These are phyloP conservation scores for Knoxia roxburghii DNA, from an alignment of 257 asterid genomes.

Conservation along the genomic window DNA sequence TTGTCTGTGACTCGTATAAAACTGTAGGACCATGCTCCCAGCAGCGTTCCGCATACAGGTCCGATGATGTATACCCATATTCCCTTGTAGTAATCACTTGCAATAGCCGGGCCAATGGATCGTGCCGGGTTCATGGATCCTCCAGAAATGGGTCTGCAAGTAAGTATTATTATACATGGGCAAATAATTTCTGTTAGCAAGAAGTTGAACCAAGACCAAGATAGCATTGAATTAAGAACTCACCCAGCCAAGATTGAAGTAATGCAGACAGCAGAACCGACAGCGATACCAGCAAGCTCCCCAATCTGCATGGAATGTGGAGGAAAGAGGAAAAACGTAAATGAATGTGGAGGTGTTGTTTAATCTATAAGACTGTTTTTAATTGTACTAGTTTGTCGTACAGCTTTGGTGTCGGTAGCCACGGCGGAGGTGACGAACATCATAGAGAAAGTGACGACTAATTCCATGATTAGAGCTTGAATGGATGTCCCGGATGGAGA, in stretches of 20 bases:
- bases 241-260: constrained; percentile 83
- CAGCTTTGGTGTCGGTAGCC: constrained; percentile 93
- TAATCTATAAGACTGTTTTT: too few relatives aligned
- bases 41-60: constrained; percentile 61
- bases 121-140: constrained; percentile 93
- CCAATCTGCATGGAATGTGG: constrained; percentile 43
- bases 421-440: constrained; percentile 84
- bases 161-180: too few relatives aligned
- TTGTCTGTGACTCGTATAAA: constrained; percentile 49
- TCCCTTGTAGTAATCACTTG: constrained; percentile 54
- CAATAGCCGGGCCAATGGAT: constrained; percentile 78
- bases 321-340: neutral
- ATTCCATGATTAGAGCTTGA: constrained; percentile 75
- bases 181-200: neutral
- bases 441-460: constrained; percentile 75
- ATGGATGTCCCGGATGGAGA: constrained; percentile 53
- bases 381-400: constrained; percentile 22
- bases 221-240: neutral
- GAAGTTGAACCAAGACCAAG: neutral
- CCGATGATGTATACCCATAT: constrained; percentile 73
- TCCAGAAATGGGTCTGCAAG: constrained; percentile 69
- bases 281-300: constrained; percentile 86
- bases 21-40: constrained; percentile 65
- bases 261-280: constrained; percentile 91
- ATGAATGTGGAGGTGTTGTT: too few relatives aligned